Conservation (phyloP, 139 green algal genomes). For the Diplosphaera chodatii region DNA sequence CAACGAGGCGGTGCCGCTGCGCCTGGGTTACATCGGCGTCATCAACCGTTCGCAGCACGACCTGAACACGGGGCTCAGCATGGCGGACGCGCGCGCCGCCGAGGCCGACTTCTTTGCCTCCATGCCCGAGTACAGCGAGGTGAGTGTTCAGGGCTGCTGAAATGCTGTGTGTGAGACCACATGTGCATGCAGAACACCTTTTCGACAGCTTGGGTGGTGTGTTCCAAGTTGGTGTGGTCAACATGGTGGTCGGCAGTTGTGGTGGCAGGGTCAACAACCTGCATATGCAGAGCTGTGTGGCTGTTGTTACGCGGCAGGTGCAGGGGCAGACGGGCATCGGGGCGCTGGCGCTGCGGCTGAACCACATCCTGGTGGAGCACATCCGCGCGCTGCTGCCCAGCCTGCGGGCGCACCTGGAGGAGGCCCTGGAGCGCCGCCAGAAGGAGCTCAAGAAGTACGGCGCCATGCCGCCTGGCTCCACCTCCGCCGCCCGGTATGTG, state of each 20-base stretch:
- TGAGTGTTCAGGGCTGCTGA: no score
- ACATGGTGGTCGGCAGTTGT: no score
- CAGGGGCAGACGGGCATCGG: conserved; percentile 50
- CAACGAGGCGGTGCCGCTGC: conserved; percentile 53
- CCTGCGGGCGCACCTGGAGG: conserved; percentile 35
- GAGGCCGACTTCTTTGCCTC: conserved; percentile 62
- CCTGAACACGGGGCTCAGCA: conserved; percentile 64
- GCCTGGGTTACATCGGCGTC: conserved; percentile 81
- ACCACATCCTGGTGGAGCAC: conserved; percentile 83
- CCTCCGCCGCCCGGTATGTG: conserved; percentile 17
- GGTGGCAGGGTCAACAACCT: no score
- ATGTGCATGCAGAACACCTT: no score
- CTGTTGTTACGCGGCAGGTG: no score
- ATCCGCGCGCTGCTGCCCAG: conserved; percentile 55
- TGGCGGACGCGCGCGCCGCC: conserved; percentile 26
- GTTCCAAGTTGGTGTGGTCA: no score
- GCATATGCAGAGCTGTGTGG: no score
- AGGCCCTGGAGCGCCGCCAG: conserved; percentile 22
- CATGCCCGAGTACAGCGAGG: conserved; percentile 57
- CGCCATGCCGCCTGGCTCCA: conserved; percentile 32
- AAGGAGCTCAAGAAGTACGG: conserved; percentile 50
- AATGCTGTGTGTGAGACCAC: no score
- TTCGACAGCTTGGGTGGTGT: no score
- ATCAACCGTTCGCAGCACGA: conserved; percentile 83
- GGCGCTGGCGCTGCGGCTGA: conserved; percentile 70